Evolutionary conservation across 2,329 filamentous ascomycete species (phyloP).

Genomic region (Neocucurbitaria cava): DNA sequence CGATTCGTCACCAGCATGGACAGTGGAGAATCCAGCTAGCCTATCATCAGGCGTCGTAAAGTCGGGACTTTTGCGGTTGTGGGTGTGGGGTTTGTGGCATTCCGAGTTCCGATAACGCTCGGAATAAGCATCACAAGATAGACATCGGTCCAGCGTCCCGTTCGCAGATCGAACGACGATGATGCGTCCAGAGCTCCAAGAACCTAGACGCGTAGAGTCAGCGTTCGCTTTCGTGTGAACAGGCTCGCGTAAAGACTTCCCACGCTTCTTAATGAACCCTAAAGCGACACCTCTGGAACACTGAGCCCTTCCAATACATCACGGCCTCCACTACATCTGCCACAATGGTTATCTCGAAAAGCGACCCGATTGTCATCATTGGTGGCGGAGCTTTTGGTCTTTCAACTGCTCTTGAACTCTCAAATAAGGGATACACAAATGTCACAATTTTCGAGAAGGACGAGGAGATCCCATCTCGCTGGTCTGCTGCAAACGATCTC

Average conservation of each 20-base stretch:
- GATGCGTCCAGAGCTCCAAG: not conserved
- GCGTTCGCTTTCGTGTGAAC: slow-evolving; percentile 1
- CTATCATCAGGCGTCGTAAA: slow-evolving; percentile 1
- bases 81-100: not conserved
- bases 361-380: slow-evolving; percentile 35
- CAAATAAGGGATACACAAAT: slow-evolving; percentile 36
- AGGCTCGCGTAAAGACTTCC: not conserved
- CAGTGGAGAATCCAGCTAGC: not conserved
- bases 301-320: not conserved
- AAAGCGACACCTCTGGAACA: too few relatives aligned
- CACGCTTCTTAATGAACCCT: not conserved
- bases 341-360: slow-evolving; percentile 29
- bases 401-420: slow-evolving; percentile 40
- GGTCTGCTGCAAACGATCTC: slow-evolving; percentile 65
- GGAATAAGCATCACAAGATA: not conserved
- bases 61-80: not conserved
- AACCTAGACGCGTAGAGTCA: not conserved
- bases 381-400: slow-evolving; percentile 41
- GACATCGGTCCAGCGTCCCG: not conserved
- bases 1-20: not conserved
- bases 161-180: not conserved
- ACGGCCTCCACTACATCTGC: not conserved
- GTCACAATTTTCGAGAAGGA: slow-evolving; percentile 42
- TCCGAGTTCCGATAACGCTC: slow-evolving; percentile 3
- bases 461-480: slow-evolving; percentile 55